These are phyloP conservation scores for Myxozyma udenii DNA, from an alignment of 805 yeast genomes.

Conservation along the genomic window DNA sequence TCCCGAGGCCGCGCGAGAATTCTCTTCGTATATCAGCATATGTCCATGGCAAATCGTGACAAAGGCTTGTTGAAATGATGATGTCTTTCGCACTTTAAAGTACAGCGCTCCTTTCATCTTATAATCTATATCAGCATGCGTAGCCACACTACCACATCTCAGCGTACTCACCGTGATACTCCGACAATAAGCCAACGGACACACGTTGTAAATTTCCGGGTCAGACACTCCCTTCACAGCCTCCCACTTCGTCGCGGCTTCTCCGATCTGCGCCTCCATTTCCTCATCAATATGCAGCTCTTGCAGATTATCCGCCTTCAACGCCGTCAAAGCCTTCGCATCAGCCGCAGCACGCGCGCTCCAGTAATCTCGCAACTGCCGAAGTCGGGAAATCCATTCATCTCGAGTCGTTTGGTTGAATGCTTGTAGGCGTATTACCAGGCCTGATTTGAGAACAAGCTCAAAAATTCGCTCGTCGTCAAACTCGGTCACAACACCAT, in stretches of 20 bases:
- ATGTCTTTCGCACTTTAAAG: slow-evolving; percentile 65
- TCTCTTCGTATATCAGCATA: slow-evolving; percentile 55
- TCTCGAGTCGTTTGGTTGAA: slow-evolving; percentile 49
- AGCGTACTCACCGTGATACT: slow-evolving; percentile 47
- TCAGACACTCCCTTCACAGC: slow-evolving; percentile 53
- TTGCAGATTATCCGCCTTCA: slow-evolving; percentile 48
- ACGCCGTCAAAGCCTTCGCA: slow-evolving; percentile 37
- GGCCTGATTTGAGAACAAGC: slow-evolving; percentile 49
- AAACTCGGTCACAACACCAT: slow-evolving; percentile 17
- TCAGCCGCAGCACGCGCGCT: slow-evolving; percentile 45
- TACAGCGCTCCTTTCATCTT: slow-evolving; percentile 60
- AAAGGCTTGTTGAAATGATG: slow-evolving; percentile 59
- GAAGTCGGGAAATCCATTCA: slow-evolving; percentile 63
- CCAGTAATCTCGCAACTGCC: slow-evolving; percentile 59
- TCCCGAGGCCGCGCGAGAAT: slow-evolving; percentile 47
- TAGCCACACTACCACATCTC: neutral
- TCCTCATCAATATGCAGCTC: slow-evolving; percentile 53
- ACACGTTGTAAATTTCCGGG: slow-evolving; percentile 52
- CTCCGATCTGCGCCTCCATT: slow-evolving; percentile 54
- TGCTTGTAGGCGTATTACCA: slow-evolving; percentile 54
- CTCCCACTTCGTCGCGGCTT: slow-evolving; percentile 52
- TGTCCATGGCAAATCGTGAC: slow-evolving; percentile 70
- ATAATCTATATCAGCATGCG: neutral
- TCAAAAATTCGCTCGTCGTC: slow-evolving; percentile 51
- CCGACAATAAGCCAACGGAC: slow-evolving; percentile 56